phyloP scores from a whole-genome alignment of 345 rosid species.

The Combretum micranthum region DNA sequence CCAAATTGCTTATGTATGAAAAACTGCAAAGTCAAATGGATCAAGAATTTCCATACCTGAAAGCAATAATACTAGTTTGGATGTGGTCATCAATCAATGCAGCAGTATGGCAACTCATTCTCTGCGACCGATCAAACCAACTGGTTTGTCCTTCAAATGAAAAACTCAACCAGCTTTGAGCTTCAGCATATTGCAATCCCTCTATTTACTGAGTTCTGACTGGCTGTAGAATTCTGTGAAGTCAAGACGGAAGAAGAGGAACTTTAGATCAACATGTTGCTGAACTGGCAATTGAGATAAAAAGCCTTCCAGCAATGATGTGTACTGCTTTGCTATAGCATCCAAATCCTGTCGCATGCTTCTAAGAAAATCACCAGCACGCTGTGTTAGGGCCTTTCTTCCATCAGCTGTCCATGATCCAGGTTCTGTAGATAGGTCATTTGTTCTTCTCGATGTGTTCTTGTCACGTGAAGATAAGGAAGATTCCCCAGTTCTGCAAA shows the following conservation, averaged over 20 bases:
- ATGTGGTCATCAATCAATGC: too few species aligned
- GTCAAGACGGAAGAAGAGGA: conserved; percentile 91
- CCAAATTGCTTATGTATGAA: too few species aligned
- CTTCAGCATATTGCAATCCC: conserved; percentile 10
- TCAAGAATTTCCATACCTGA: conserved; percentile 21
- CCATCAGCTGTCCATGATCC: conserved; percentile 74
- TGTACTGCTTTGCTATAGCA: conserved; percentile 64
- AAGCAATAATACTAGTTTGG: conserved; percentile 7
- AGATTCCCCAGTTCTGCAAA: conserved; percentile 51
- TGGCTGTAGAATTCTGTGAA: conserved; percentile 89
- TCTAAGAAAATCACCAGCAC: conserved; percentile 87
- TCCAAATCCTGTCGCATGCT: conserved; percentile 76
- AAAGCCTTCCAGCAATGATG: conserved; percentile 68
- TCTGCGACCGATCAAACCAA: too few species aligned
- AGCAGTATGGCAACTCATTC: too few species aligned
- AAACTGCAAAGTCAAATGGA: too few species aligned
- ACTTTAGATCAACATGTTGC: conserved; percentile 85
- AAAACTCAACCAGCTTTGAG: not conserved
- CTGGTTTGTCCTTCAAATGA: not conserved
- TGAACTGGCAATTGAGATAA: conserved; percentile 80
- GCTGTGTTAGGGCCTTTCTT: conserved; percentile 74
- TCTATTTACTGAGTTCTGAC: conserved; percentile 39
- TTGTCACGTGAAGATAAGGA: conserved; percentile 44
- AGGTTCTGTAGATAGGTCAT: conserved; percentile 34
- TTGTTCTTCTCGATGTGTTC: conserved; percentile 25